Evolutionary conservation across 306 rosid genomes (phyloP).

Genomic region (Cyamopsis tetragonoloba): DNA sequence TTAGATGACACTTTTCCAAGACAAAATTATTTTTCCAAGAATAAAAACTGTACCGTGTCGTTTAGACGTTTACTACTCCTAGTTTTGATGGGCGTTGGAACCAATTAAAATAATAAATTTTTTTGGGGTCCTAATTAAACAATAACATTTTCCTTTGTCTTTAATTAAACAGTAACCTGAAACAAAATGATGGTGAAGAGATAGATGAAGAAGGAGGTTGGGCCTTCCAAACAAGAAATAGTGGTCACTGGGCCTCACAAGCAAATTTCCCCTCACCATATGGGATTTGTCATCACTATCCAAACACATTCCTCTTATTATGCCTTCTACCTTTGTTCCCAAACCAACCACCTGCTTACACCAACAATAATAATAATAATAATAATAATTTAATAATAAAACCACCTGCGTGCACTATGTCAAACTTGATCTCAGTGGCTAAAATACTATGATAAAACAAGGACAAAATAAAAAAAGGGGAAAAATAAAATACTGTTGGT

Average conservation of each 20-base stretch:
- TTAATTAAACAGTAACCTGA: conserved; percentile 48
- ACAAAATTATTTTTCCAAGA: too few species aligned
- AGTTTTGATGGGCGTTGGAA: too few species aligned
- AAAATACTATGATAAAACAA: not conserved
- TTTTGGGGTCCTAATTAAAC: too few species aligned
- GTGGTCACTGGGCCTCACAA: conserved; percentile 49
- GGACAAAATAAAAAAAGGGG: not conserved
- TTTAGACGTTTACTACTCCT: too few species aligned
- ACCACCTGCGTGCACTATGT: too few species aligned
- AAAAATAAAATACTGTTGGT: not conserved
- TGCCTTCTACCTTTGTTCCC: conserved; percentile 62
- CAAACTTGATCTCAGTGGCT: too few species aligned
- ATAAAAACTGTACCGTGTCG: not conserved
- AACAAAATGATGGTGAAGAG: conserved; percentile 46
- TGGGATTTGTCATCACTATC: conserved; percentile 50
- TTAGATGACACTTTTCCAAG: not conserved
- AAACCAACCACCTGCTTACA: conserved; percentile 49
- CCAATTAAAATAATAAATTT: too few species aligned
- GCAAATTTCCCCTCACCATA: conserved; percentile 54
- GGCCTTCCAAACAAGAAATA: conserved; percentile 60
- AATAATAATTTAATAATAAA: too few species aligned
- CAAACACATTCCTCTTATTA: conserved; percentile 51
- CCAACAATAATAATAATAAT: too few species aligned
- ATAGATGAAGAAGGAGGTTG: conserved; percentile 47
- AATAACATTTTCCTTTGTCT: too few species aligned